A percentile compares a stretch with the other conserved stretches of the same genome.
Evolutionary conservation across 2,329 filamentous ascomycete species (phyloP).

Genomic region (Diaporthe eres): DNA sequence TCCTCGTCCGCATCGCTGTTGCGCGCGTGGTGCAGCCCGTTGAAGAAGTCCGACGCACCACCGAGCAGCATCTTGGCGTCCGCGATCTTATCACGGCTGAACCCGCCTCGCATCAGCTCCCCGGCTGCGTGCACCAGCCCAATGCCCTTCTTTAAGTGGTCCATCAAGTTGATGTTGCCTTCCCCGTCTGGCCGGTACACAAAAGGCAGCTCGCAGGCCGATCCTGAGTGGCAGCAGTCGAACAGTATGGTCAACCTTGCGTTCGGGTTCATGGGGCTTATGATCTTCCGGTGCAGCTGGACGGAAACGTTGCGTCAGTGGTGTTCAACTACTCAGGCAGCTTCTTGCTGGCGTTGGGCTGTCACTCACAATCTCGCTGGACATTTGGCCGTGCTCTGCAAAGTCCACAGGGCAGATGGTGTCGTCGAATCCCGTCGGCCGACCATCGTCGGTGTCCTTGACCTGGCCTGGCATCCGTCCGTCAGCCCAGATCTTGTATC

Average conservation of each 20-base stretch:
- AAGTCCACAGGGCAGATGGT: constrained; percentile 69
- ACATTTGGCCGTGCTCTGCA: constrained; percentile 65
- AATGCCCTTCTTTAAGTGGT: constrained; percentile 67
- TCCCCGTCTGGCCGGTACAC: constrained; percentile 70
- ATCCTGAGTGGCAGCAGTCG: constrained; percentile 74
- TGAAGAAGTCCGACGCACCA: constrained; percentile 68
- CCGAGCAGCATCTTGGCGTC: constrained; percentile 67
- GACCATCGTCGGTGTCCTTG: constrained; percentile 57
- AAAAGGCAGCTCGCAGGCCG: constrained; percentile 70
- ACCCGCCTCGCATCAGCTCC: constrained; percentile 64
- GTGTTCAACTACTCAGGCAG: too few species aligned
- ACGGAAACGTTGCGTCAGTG: constrained; percentile 20
- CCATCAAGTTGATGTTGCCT: constrained; percentile 68
- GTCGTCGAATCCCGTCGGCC: constrained; percentile 59
- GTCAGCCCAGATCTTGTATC: constrained; percentile 27
- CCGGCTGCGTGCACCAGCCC: constrained; percentile 64
- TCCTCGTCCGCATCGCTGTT: constrained; percentile 55
- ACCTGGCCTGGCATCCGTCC: constrained; percentile 56
- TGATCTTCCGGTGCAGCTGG: constrained; percentile 64
- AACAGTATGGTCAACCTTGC: constrained; percentile 69
- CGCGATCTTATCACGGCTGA: constrained; percentile 58
- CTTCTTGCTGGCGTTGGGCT: neutral
- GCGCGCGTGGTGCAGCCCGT: constrained; percentile 61
- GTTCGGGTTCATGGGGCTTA: constrained; percentile 63
- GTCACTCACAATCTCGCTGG: constrained; percentile 57